Percentiles rank a stretch among this genome's conserved stretches.
phyloP scores from a whole-genome alignment of 306 rosid species.

The Gastrolobium villosum region DNA sequence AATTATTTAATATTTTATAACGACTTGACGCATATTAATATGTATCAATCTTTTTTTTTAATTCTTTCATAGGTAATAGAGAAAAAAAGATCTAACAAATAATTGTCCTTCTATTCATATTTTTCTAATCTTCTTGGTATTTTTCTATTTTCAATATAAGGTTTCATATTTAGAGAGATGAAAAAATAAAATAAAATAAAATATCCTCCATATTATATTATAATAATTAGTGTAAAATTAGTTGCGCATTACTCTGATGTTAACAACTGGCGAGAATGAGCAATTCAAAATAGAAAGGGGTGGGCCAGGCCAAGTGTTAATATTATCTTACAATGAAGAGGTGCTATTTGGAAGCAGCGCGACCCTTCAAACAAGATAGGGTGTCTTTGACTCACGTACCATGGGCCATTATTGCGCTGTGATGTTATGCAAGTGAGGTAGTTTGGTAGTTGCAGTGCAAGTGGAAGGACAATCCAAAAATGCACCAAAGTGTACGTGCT shows the following conservation, averaged over 20 bases:
- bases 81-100: too few relatives aligned
- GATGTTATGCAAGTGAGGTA: conserved; percentile 33
- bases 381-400: conserved; percentile 34
- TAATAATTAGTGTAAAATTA: too few relatives aligned
- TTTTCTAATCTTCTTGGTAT: too few relatives aligned
- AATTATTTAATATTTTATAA: too few relatives aligned
- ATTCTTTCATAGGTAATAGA: too few relatives aligned
- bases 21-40: too few relatives aligned
- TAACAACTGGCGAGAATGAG: neutral
- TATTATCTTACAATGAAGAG: conserved; percentile 24
- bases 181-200: too few relatives aligned
- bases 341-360: conserved; percentile 41
- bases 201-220: too few relatives aligned
- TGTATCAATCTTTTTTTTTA: too few relatives aligned
- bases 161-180: too few relatives aligned
- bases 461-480: conserved; percentile 45
- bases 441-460: conserved; percentile 53
- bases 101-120: too few relatives aligned
- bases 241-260: neutral
- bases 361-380: conserved; percentile 44
- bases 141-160: too few relatives aligned
- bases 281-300: neutral
- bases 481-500: conserved; percentile 25
- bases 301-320: conserved; percentile 6
- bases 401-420: conserved; percentile 33